Conservation (phyloP, 768 basidiomycete genomes). For the Porphyrellus cyaneotinctus region DNA sequence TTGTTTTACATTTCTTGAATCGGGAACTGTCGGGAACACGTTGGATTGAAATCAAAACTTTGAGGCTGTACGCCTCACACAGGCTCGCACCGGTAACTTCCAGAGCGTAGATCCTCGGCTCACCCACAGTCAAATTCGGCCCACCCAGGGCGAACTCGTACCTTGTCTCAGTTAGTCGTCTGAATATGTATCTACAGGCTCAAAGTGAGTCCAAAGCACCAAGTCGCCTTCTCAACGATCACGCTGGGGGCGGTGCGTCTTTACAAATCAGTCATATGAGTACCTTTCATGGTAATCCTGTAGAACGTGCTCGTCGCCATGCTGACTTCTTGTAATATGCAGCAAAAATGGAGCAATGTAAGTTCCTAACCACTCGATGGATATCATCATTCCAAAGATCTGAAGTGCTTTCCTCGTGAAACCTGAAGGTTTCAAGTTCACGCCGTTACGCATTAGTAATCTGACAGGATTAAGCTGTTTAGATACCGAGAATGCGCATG, state of each 20-base stretch:
- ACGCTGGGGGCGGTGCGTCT: background rate
- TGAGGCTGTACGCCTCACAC: slow-evolving; percentile 8
- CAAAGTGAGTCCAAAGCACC: background rate
- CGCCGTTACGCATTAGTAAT: background rate
- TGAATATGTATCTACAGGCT: background rate
- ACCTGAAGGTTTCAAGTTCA: background rate
- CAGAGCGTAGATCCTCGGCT: slow-evolving; percentile 17
- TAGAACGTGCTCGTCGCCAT: background rate
- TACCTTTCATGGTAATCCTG: background rate
- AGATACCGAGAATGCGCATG: too few species aligned
- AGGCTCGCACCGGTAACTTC: slow-evolving; percentile 1
- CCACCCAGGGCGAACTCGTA: background rate
- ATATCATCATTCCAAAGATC: too few species aligned
- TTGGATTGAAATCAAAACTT: slow-evolving; percentile 7
- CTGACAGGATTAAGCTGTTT: background rate
- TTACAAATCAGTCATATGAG: background rate
- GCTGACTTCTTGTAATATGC: background rate
- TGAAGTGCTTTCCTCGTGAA: background rate
- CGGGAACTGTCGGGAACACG: background rate
- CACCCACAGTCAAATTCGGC: background rate
- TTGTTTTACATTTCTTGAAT: background rate
- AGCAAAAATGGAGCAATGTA: background rate
- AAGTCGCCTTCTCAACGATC: slow-evolving; percentile 17
- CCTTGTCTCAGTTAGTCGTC: background rate
- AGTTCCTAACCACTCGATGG: too few species aligned